Conservation (phyloP, 805 yeast species). For the Yarrowia keelungensis region DNA sequence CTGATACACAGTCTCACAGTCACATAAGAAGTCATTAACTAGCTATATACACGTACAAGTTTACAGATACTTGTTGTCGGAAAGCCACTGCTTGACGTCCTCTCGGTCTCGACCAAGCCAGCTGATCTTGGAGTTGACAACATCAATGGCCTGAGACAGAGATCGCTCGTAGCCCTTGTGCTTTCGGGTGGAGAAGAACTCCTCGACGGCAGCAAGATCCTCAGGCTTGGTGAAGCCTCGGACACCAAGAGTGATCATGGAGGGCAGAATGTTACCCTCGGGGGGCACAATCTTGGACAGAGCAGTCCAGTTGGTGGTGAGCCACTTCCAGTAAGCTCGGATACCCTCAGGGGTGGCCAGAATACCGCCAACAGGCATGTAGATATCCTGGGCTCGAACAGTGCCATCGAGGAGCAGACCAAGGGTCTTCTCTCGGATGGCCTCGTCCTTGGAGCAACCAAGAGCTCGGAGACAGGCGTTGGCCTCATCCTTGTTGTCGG, state of each 20-base stretch:
- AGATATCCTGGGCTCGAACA: constrained; percentile 71
- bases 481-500: constrained; percentile 70
- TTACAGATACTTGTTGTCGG: constrained; percentile 53
- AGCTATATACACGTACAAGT: constrained; percentile 45
- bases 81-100: constrained; percentile 59
- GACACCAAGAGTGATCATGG: constrained; percentile 69
- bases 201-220: constrained; percentile 60
- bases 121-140: constrained; percentile 56
- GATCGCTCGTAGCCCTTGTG: constrained; percentile 66
- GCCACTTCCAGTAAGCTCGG: constrained; percentile 76
- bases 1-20: neutral
- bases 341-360: constrained; percentile 69
- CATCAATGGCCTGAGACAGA: constrained; percentile 62
- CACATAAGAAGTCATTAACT: constrained; percentile 30
- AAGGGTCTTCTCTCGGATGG: constrained; percentile 63
- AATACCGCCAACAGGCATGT: constrained; percentile 78
- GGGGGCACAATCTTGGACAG: constrained; percentile 76
- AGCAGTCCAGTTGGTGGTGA: constrained; percentile 71
- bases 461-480: constrained; percentile 70
- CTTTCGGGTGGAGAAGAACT: constrained; percentile 58
- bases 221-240: constrained; percentile 65
- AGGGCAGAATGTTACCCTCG: constrained; percentile 77
- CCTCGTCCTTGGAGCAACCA: constrained; percentile 65
- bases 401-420: constrained; percentile 63
- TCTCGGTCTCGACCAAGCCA: constrained; percentile 60